These are phyloP conservation scores for Solanum piurae DNA, from an alignment of 257 asterid genomes.

Conservation along the genomic window DNA sequence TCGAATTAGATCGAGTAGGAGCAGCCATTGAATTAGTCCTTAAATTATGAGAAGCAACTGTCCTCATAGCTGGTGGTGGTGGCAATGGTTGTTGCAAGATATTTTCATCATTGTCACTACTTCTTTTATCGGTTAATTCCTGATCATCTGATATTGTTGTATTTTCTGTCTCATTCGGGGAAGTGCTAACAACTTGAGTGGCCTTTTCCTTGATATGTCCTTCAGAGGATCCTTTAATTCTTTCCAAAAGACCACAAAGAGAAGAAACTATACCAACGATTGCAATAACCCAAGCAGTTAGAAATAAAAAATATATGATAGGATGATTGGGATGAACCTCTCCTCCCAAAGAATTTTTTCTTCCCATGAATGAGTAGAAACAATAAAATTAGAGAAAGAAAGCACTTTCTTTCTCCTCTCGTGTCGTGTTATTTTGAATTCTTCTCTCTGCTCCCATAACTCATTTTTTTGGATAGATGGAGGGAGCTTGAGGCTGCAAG, in stretches of 20 bases:
- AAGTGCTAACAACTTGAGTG: background rate
- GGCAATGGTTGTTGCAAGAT: constrained; percentile 15
- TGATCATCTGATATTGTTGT: background rate
- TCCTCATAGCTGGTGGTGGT: constrained; percentile 25
- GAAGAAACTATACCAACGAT: constrained; percentile 30
- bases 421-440: background rate
- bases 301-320: constrained; percentile 8
- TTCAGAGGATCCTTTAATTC: constrained; percentile 10
- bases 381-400: background rate
- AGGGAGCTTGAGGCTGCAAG: background rate
- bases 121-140: background rate
- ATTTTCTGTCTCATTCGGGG: background rate
- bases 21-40: background rate
- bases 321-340: constrained; percentile 9
- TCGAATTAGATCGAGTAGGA: constrained; percentile 11
- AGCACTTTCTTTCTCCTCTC: background rate
- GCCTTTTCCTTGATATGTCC: background rate
- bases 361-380: constrained; percentile 36
- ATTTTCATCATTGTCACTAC: background rate
- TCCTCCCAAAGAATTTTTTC: constrained; percentile 26
- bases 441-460: background rate
- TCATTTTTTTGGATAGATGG: background rate
- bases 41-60: constrained; percentile 1
- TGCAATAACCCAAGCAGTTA: constrained; percentile 18
- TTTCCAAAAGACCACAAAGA: constrained; percentile 40